A percentile compares a stretch with the other conserved stretches of the same genome.
Evolutionary conservation across 768 basidiomycete genomes (phyloP).

Genomic region (Phlebiopsis gigantea): DNA sequence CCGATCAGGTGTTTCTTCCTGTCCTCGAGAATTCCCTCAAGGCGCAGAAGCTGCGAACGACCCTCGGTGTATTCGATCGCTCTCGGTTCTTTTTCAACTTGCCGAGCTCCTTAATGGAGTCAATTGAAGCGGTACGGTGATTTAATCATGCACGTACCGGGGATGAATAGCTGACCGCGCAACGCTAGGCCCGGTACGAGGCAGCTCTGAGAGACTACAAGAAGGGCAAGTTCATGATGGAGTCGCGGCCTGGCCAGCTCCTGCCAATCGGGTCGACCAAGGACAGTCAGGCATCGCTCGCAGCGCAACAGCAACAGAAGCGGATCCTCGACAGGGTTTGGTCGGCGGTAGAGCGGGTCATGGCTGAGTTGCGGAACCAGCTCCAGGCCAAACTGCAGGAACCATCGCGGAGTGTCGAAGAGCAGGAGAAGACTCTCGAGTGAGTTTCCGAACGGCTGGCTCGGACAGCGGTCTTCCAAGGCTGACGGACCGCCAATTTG

Average conservation of each 20-base stretch:
- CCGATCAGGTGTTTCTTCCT: constrained; percentile 93
- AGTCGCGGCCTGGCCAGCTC: constrained; percentile 83
- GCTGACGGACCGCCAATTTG: not conserved
- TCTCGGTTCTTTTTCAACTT: constrained; percentile 99
- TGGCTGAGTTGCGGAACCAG: constrained; percentile 82
- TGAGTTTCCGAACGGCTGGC: constrained; percentile 30
- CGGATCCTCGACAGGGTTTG: constrained; percentile 96
- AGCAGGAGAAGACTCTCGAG: constrained; percentile 98
- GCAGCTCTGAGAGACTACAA: constrained; percentile 93
- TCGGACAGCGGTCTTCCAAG: constrained; percentile 5
- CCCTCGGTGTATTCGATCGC: constrained; percentile 91
- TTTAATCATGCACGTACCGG: not conserved
- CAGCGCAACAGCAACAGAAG: constrained; percentile 74
- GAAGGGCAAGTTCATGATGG: constrained; percentile 88
- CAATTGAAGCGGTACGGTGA: constrained; percentile 73
- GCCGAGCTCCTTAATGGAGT: constrained; percentile 85
- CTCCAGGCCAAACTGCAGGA: constrained; percentile 80
- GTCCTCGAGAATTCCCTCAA: constrained; percentile 94
- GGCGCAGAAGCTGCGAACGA: constrained; percentile 86
- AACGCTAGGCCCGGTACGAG: constrained; percentile 86
- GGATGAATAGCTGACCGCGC: not conserved
- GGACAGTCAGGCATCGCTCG: constrained; percentile 43
- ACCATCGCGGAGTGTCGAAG: constrained; percentile 73
- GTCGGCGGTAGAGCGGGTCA: constrained; percentile 90
- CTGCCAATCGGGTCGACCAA: constrained; percentile 63